phyloP scores from a whole-genome alignment of 75 land plant genomes.

The Pseudotsuga menziesii region DNA sequence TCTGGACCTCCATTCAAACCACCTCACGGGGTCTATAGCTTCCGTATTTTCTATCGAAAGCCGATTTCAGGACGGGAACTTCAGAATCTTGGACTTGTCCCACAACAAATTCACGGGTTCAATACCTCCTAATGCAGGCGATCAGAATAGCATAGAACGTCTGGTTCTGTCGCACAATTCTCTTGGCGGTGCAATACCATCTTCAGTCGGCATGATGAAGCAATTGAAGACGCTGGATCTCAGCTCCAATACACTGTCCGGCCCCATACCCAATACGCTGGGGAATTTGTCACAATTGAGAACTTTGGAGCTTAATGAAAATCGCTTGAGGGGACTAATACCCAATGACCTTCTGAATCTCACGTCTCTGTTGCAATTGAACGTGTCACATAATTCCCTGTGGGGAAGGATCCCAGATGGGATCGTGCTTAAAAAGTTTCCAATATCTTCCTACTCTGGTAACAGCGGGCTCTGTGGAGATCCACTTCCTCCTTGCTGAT shows the following conservation, averaged over 20 bases:
- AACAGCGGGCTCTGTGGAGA: slow-evolving; percentile 41
- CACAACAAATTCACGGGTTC: slow-evolving; percentile 21
- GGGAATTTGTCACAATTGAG: slow-evolving; percentile 26
- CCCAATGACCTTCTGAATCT: slow-evolving; percentile 37
- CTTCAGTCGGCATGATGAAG: slow-evolving; percentile 20
- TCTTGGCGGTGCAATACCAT: slow-evolving; percentile 32
- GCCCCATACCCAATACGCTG: slow-evolving; percentile 24
- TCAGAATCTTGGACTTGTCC: slow-evolving; percentile 28
- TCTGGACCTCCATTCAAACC: slow-evolving; percentile 38
- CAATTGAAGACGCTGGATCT: slow-evolving; percentile 25
- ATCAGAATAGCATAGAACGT: slow-evolving; percentile 11
- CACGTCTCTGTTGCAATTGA: slow-evolving; percentile 26
- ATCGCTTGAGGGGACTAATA: slow-evolving; percentile 38
- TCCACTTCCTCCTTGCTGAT: slow-evolving; percentile 26
- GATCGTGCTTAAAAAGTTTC: slow-evolving; percentile 29
- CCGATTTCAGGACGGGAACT: slow-evolving; percentile 17
- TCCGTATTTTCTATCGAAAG: slow-evolving; percentile 15
- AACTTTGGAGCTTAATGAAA: slow-evolving; percentile 44
- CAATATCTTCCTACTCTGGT: slow-evolving; percentile 21
- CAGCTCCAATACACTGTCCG: slow-evolving; percentile 25
- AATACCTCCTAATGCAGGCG: slow-evolving; percentile 9
- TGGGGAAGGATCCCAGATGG: slow-evolving; percentile 44
- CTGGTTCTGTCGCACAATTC: slow-evolving; percentile 34
- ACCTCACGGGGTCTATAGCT: slow-evolving; percentile 16
- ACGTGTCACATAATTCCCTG: slow-evolving; percentile 40